Percentiles rank a stretch among this genome's conserved stretches.
Conservation (phyloP, 2,329 filamentous ascomycete species). For the Alternaria novae-zelandiae region DNA sequence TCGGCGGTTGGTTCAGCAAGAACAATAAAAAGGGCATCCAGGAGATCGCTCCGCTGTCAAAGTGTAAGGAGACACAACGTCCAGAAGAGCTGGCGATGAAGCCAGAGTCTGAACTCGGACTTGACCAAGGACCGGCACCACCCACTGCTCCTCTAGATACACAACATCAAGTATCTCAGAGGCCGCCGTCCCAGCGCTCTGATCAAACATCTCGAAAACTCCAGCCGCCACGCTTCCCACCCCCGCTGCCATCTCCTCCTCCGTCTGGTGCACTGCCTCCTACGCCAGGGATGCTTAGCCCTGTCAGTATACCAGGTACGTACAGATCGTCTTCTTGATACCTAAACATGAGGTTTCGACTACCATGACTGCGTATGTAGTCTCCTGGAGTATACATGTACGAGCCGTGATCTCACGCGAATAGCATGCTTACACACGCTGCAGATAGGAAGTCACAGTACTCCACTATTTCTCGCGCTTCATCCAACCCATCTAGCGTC, state of each 20-base stretch:
- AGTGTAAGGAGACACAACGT: conserved; percentile 13
- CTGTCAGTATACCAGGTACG: conserved; percentile 25
- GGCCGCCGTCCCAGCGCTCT: conserved; percentile 4
- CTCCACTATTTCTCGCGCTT: conserved; percentile 24
- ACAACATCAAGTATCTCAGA: conserved; percentile 2
- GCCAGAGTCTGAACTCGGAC: conserved; percentile 4
- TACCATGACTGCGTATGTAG: neutral
- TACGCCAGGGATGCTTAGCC: conserved; percentile 13
- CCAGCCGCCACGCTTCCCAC: conserved; percentile 18
- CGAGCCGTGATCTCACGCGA: neutral
- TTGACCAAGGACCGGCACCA: conserved; percentile 16
- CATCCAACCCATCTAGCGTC: conserved; percentile 24
- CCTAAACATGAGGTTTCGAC: neutral
- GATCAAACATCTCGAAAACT: conserved; percentile 11
- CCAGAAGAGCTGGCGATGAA: neutral
- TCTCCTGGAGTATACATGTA: neutral
- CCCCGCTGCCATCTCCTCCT: conserved; percentile 24
- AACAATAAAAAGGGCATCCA: conserved; percentile 30
- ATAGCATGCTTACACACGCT: conserved; percentile 9
- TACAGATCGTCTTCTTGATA: neutral
- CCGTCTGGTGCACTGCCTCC: conserved; percentile 26
- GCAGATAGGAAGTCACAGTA: conserved; percentile 21
- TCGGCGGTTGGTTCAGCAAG: conserved; percentile 30
- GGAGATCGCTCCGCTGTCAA: conserved; percentile 26
- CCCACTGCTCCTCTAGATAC: conserved; percentile 17